phyloP scores from a whole-genome alignment of 2,329 filamentous ascomycete species.

The Paecilomyces sp. region DNA sequence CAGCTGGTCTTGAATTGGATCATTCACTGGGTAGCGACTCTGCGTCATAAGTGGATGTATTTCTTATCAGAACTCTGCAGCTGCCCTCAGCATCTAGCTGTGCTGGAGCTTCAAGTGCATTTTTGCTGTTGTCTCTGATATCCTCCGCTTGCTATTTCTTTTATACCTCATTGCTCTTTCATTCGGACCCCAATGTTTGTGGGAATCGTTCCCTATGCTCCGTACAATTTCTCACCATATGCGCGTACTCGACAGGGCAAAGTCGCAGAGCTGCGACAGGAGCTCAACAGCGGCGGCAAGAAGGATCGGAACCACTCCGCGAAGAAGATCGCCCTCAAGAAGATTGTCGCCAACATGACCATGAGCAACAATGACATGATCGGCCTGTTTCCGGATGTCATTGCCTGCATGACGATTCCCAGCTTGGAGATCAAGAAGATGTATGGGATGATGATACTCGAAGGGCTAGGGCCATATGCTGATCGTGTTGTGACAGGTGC shows the following conservation, averaged over 20 bases:
- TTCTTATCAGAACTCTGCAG: constrained; percentile 11
- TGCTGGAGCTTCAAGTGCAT: not conserved
- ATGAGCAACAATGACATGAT: constrained; percentile 99
- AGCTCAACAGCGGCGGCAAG: constrained; percentile 88
- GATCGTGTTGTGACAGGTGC: constrained; percentile 56
- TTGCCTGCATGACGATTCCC: constrained; percentile 89
- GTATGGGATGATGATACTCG: constrained; percentile 43
- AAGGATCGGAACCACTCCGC: constrained; percentile 94
- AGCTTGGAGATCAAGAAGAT: constrained; percentile 99
- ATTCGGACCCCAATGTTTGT: constrained; percentile 19
- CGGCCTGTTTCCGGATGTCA: constrained; percentile 88
- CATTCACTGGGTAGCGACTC: not conserved
- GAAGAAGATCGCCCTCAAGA: constrained; percentile 98
- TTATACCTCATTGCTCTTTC: not conserved
- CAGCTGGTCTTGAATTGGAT: constrained; percentile 12
- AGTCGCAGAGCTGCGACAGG: constrained; percentile 90
- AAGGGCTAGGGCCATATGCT: constrained; percentile 1
- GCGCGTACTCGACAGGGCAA: constrained; percentile 68
- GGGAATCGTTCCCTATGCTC: constrained; percentile 19
- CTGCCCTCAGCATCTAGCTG: not conserved
- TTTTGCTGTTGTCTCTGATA: not conserved
- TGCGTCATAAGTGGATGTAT: not conserved
- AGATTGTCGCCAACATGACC: constrained; percentile 99
- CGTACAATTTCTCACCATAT: constrained; percentile 23
- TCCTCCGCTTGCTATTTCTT: constrained; percentile 2